These are phyloP conservation scores for Biscutella laevigata DNA, from an alignment of 441 rosid genomes.

Conservation along the genomic window DNA sequence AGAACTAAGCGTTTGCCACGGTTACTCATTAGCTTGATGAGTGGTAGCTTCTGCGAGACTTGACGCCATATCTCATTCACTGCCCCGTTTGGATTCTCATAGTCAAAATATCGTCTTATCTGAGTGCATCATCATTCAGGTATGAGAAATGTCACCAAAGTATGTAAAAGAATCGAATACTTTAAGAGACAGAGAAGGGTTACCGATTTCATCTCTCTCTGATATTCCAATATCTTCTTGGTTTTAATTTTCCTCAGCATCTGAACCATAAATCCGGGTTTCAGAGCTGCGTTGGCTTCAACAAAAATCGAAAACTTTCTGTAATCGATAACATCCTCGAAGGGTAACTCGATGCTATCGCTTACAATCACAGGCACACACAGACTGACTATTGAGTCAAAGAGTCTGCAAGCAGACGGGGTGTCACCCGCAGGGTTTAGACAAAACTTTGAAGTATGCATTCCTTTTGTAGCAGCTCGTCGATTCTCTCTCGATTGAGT, in stretches of 20 bases:
- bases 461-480: constrained; percentile 57
- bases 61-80: constrained; percentile 85
- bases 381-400: constrained; percentile 77
- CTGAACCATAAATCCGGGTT: constrained; percentile 51
- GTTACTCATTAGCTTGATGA: constrained; percentile 67
- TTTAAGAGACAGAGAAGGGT: no score
- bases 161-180: neutral
- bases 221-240: constrained; percentile 55
- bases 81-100: constrained; percentile 57
- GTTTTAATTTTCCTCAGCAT: constrained; percentile 42
- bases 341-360: constrained; percentile 70
- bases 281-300: constrained; percentile 41
- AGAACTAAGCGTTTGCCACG: constrained; percentile 65
- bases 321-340: constrained; percentile 69
- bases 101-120: constrained; percentile 68
- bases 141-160: neutral
- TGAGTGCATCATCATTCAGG: constrained; percentile 25
- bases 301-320: constrained; percentile 60
- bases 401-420: constrained; percentile 73
- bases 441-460: constrained; percentile 82
- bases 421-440: constrained; percentile 80
- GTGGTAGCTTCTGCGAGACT: constrained; percentile 72
- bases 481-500: constrained; percentile 77
- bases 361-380: constrained; percentile 80
- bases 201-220: constrained; percentile 55